Evolutionary conservation across 805 yeast genomes (phyloP).

Genomic region (Cyberlindnera misumaiensis): DNA sequence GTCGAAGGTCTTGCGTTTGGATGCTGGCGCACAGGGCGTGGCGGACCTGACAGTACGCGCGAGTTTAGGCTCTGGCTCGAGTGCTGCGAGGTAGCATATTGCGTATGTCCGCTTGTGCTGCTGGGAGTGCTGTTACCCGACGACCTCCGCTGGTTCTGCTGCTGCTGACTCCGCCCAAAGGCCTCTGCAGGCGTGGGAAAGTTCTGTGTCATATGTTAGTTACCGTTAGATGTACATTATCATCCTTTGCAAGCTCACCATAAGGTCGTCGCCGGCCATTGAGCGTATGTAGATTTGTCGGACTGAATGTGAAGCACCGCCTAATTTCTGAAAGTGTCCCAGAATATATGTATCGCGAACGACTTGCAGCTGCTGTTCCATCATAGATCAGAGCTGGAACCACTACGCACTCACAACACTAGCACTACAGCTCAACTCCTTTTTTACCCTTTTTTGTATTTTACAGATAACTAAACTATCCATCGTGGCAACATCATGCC

Average conservation of each 20-base stretch:
- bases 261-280: constrained; percentile 25
- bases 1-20: not conserved
- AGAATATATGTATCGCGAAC: no score
- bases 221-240: not conserved
- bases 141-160: not conserved
- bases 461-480: constrained; percentile 1
- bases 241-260: constrained; percentile 10
- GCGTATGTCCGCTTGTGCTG: constrained; percentile 1
- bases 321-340: no score
- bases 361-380: no score
- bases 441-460: constrained; percentile 1
- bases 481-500: no score
- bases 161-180: constrained; percentile 17
- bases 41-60: not conserved
- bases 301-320: not conserved
- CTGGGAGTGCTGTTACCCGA: not conserved
- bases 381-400: not conserved
- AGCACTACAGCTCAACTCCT: not conserved
- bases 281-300: constrained; percentile 24
- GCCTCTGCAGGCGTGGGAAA: constrained; percentile 27
- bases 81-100: no score
- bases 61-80: not conserved
- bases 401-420: not conserved
- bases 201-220: constrained; percentile 12
- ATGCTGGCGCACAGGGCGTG: constrained; percentile 2